Percentiles rank a stretch among this genome's conserved stretches.
These are phyloP conservation scores for Kwoniella shandongensis DNA, from an alignment of 768 basidiomycete species.

Conservation along the genomic window DNA sequence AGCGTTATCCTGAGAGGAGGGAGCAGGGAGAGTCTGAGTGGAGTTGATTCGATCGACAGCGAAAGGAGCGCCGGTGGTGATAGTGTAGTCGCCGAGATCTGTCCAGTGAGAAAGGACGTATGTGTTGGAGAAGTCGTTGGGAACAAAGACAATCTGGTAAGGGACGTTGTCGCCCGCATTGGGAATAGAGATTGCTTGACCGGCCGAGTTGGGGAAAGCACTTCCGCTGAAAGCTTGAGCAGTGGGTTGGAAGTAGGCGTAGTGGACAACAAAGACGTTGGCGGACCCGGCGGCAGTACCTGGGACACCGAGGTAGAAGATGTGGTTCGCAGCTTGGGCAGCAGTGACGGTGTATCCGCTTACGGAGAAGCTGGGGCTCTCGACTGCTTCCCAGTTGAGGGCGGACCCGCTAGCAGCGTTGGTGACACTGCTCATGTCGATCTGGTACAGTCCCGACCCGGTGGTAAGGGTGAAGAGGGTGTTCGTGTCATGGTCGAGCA, in stretches of 20 bases:
- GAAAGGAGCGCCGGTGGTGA: constrained; percentile 42
- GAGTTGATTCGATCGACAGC: constrained; percentile 51
- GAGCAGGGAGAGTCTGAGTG: constrained; percentile 52
- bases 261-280: constrained; percentile 84
- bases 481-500: constrained; percentile 94
- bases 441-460: constrained; percentile 58
- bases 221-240: constrained; percentile 64
- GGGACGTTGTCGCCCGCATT: constrained; percentile 59
- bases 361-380: constrained; percentile 61
- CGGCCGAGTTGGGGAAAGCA: constrained; percentile 67
- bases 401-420: constrained; percentile 61
- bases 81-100: constrained; percentile 39
- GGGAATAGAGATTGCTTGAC: constrained; percentile 72
- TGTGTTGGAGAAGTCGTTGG: constrained; percentile 69
- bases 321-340: constrained; percentile 81
- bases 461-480: constrained; percentile 66
- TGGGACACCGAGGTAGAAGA: constrained; percentile 75
- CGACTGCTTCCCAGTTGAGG: constrained; percentile 66
- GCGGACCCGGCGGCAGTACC: constrained; percentile 67
- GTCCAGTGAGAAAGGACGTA: constrained; percentile 63
- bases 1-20: constrained; percentile 40
- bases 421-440: constrained; percentile 69
- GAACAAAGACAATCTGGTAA: constrained; percentile 71
- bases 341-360: constrained; percentile 70
- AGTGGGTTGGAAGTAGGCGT: constrained; percentile 66